Base-by-base conservation (phyloP, 441 rosid species). In the Syzygium syzygioides region DNA sequence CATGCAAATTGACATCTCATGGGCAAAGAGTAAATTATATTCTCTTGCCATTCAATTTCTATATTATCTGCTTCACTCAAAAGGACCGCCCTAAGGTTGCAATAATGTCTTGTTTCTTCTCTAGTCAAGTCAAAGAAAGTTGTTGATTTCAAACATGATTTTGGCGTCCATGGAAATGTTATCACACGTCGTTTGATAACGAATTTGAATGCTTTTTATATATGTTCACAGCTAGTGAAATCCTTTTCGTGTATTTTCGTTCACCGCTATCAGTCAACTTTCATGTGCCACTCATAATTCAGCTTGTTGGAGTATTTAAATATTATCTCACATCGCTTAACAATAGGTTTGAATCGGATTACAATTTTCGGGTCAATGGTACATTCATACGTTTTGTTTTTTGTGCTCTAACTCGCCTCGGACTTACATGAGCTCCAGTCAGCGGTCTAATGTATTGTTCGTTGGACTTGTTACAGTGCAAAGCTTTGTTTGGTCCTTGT, bases 151-250 rank as follows among this genome's bases (percentile, higher is more conserved):
- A 50, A 37, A 37, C 1, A 26, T 34, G 80, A 14, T 71, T 37
- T 37, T 7, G 25, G 10, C 76, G 17, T 64, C 23, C 3, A 4
- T 34, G 23, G 14, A 20, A 71, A 71, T 37, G 41, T 37, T 20
- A 4, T 37, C 83, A 0, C 5, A 3, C 5, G 6, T 71, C 5
- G 0, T 14, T 71, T 37, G 9, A 71, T 5, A 11, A 41, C 13
- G 32, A 28, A 60, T 0, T 17, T 45, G 1, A 45, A 45, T 45
- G 9, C 48, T 7, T 9, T 45, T 45, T 45, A 45, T 45, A 1
- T 45, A 45, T 7, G 48, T 45, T 45, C 48, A 45, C 9, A 45
- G 48, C 48, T 45, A 45, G 48, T 7, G 48, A 2, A 45, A 45
- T 45, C 48, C 48, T 7, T 45, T 45, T 45, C 48, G 8, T 45